Evolutionary conservation across 2,329 filamentous ascomycete species (phyloP).

Genomic region (Epichloe uncinata): DNA sequence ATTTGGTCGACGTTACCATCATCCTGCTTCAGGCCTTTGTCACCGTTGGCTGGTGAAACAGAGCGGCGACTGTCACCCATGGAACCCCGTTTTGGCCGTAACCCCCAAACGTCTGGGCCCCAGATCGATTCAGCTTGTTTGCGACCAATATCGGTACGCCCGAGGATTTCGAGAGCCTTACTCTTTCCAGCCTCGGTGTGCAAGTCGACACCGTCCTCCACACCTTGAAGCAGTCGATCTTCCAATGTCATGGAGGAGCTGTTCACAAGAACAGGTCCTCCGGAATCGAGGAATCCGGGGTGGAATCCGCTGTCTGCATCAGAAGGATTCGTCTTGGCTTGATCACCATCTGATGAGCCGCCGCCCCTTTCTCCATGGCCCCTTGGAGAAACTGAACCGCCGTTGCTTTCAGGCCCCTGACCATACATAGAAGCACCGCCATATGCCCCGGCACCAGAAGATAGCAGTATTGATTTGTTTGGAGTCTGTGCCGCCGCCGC

Average conservation of each 20-base stretch:
- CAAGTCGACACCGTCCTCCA: slow-evolving; percentile 32
- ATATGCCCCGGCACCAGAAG: slow-evolving; percentile 10
- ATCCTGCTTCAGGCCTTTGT: slow-evolving; percentile 22
- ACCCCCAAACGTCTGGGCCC: slow-evolving; percentile 33
- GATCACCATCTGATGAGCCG: slow-evolving; percentile 8
- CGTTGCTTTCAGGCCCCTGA: slow-evolving; percentile 4
- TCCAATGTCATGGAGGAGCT: slow-evolving; percentile 31
- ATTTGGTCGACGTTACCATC: slow-evolving; percentile 39
- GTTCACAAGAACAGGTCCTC: slow-evolving; percentile 28
- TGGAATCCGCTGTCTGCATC: slow-evolving; percentile 28
- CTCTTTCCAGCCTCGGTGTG: slow-evolving; percentile 32
- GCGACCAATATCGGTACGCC: slow-evolving; percentile 36
- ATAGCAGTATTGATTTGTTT: slow-evolving; percentile 10
- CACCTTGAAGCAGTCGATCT: slow-evolving; percentile 35
- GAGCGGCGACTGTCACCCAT: slow-evolving; percentile 14
- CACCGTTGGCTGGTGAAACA: slow-evolving; percentile 15
- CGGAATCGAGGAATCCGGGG: slow-evolving; percentile 28
- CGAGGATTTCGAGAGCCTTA: slow-evolving; percentile 39
- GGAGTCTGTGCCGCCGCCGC: slow-evolving; percentile 14
- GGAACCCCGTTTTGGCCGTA: slow-evolving; percentile 13
- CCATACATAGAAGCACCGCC: slow-evolving; percentile 15
- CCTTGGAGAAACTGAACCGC: slow-evolving; percentile 6
- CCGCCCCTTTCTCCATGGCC: neutral
- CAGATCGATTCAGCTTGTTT: slow-evolving; percentile 37
- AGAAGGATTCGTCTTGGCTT: slow-evolving; percentile 23